phyloP scores from a whole-genome alignment of 306 rosid genomes.

The Sicyos edulis region DNA sequence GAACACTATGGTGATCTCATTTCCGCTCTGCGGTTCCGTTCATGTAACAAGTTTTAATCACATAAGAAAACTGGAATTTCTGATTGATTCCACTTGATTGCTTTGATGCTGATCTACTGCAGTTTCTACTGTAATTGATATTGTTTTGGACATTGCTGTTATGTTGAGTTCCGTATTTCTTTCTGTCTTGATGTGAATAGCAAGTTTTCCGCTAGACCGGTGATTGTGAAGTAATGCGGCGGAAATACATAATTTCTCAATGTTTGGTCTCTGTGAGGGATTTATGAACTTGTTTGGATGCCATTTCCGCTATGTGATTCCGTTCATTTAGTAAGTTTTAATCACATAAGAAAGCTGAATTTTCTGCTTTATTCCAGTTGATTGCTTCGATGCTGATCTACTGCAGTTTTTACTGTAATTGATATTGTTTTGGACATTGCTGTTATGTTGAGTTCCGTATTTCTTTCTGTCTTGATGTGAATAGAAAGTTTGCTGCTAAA shows the following conservation, averaged over 20 bases:
- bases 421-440: neutral
- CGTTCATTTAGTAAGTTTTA: neutral
- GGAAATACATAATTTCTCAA: neutral
- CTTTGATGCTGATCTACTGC: neutral
- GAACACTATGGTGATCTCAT: neutral
- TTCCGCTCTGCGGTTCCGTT: neutral
- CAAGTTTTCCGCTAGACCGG: neutral
- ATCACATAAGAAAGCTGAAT: neutral
- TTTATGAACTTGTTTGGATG: constrained; percentile 19
- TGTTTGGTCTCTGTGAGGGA: constrained; percentile 9
- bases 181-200: neutral
- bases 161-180: constrained; percentile 1
- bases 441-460: neutral
- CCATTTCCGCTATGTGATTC: too few species aligned
- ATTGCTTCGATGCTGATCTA: neutral
- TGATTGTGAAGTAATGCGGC: neutral
- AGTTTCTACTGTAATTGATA: neutral
- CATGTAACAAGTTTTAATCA: neutral
- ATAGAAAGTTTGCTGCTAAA: neutral
- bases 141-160: neutral
- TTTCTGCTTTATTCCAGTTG: neutral
- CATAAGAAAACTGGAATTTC: neutral
- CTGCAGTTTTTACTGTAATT: neutral
- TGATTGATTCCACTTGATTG: neutral
- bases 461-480: neutral